Evolutionary conservation across 805 yeast genomes (phyloP).

Genomic region (Cyberlindnera americana): DNA sequence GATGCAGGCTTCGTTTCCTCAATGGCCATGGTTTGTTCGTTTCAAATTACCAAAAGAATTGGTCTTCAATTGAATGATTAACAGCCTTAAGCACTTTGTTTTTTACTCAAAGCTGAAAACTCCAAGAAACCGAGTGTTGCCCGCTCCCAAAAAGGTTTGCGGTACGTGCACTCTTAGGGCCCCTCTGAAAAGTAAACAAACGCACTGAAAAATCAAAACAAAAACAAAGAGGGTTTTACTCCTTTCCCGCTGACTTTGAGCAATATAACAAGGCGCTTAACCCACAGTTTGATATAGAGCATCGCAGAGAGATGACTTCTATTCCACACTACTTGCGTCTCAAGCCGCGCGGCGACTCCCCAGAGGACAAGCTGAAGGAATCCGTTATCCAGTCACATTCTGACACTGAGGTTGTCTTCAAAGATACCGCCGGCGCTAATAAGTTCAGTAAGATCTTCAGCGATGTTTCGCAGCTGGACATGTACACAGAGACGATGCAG

Average conservation of each 20-base stretch:
- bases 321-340: slow-evolving; percentile 38
- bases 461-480: slow-evolving; percentile 33
- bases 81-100: too few relatives aligned
- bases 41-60: too few relatives aligned
- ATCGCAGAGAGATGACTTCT: slow-evolving; percentile 10
- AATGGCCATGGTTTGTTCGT: neutral
- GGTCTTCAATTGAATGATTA: too few relatives aligned
- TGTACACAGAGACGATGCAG: slow-evolving; percentile 31
- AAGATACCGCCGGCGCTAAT: slow-evolving; percentile 25
- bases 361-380: slow-evolving; percentile 13
- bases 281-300: too few relatives aligned
- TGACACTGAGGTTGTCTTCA: slow-evolving; percentile 25
- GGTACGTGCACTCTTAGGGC: neutral
- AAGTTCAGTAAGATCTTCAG: slow-evolving; percentile 33
- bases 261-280: too few relatives aligned
- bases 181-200: slow-evolving; percentile 1
- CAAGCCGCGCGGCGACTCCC: slow-evolving; percentile 30
- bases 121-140: too few relatives aligned
- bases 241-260: too few relatives aligned
- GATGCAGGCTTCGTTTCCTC: neutral
- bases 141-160: too few relatives aligned
- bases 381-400: slow-evolving; percentile 25
- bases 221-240: neutral
- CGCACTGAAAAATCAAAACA: neutral
- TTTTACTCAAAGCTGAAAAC: too few relatives aligned